Evolutionary conservation across 78 protist genomes (phyloP), one percentile per base, ranked within the genome.

Genomic region (Chrysochromulina parva): DNA sequence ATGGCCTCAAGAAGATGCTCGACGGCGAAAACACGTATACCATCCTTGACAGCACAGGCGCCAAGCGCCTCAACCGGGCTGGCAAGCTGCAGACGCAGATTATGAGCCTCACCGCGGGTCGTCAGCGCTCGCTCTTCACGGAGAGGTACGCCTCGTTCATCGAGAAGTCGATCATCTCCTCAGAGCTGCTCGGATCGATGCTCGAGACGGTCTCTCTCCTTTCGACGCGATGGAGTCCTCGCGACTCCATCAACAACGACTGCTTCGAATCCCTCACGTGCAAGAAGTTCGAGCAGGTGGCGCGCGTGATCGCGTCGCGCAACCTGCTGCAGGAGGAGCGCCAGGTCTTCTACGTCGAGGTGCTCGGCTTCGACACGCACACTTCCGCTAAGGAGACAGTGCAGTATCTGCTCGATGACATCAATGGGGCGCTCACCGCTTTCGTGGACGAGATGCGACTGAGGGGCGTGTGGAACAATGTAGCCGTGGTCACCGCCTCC

Each of bases 311-410:
- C 84, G 17, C 11, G 50, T 17, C 17, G 58, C 84, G 84, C 50
- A 17, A 47, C 11, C 11, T 14, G 13, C 84, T 76, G 58, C 58
- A 47, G 14, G 17, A 66, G 2, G 89, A 85, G 89, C 59, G 66
- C n/a, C 52, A 47, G 1, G 89, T 9, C 54, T 85, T 85, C 89
- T 55, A 47, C 71, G 71, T 85, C 16, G 22, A 85, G 4, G 26
- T 19, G 52, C 71, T 66, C 66, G 89, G 89, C 1, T 85, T 62
- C 71, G 89, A 85, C 89, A 2, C 89, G 65, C 89, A 85, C 71
- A 38, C n/a, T 47, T 20, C 26, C 26, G 24, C 17, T 16, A n/a
- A n/a, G n/a, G n/a, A n/a, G n/a, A 17, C 11, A 10, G 22, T 76
- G 50, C 55, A 58, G 3, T 2, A 16, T 5, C 22, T 3, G 54